Base-by-base conservation (phyloP, 1,284 basidiomycete genomes). In the Cutaneotrichosporon arboriforme region DNA sequence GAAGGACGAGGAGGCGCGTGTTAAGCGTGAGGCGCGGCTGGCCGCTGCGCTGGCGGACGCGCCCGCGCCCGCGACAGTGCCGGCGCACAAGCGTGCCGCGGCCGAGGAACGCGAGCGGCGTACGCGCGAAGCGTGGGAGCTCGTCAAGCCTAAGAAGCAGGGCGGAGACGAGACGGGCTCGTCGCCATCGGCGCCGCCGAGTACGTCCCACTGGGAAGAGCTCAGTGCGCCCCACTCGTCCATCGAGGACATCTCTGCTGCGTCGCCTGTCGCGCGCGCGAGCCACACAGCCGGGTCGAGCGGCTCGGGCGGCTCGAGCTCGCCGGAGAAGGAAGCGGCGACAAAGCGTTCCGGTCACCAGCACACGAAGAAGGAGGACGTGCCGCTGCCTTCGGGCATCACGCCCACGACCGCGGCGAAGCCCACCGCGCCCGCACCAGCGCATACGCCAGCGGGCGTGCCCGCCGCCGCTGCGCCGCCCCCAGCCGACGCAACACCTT, bases 111-210 rank as follows among this genome's bases (percentile, higher is more conserved):
- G 67, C 34, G 60, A 61, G 9, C 70, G 77, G 66, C 69, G 77
- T 75, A 73, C 78, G 37, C 77, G 77, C 49, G 76, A 78, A 52
- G 80, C 80, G n/a, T 81, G 78, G 80, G 81, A 82, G 65, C 74
- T 76, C 45, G 76, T 82, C 46, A 75, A 75, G 41, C 68, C 67
- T 15, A 68, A 71, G 31, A 60, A 67, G 66, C 58, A 59, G 52
- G 57, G 70, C 63, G 34, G 57, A 57, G 46, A 60, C 10, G 55
- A 58, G 18, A 58, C 63, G 15, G 53, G 38, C 33, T 62, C 62
- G 35, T 54, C 63, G 8, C 62, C 66, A n/a, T 65, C 69, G 8
- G 60, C 63, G 8, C 64, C 67, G 3, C 49, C 62, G 8, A 66
- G 65, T 14, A 68, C 65, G 8, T 65, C 67, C 52, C 62, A 66